phyloP scores from a whole-genome alignment of 176 grass and related monocot species.

The Triticum turgidum region DNA sequence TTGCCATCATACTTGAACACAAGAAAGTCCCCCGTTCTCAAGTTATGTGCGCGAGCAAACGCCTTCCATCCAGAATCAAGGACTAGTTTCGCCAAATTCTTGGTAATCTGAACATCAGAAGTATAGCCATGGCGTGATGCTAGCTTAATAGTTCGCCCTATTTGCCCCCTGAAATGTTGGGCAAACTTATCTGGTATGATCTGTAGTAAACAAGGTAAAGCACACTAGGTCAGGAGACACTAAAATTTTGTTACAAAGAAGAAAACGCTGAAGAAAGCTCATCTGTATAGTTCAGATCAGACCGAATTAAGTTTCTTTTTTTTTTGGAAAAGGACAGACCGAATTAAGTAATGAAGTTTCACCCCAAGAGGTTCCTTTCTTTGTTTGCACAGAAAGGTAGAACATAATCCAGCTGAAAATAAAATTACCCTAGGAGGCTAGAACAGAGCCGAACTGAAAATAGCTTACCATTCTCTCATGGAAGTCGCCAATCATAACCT shows the following conservation, averaged over 20 bases:
- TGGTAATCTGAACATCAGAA: constrained; percentile 21
- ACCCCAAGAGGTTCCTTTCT: too few species aligned
- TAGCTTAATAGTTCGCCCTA: constrained; percentile 25
- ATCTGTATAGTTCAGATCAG: too few species aligned
- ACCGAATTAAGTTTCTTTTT: too few species aligned
- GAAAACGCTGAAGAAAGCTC: too few species aligned
- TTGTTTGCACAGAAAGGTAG: too few species aligned
- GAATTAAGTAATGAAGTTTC: too few species aligned
- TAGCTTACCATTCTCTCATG: background rate
- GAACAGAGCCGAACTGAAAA: background rate
- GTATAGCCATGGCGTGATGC: constrained; percentile 10
- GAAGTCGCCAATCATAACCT: constrained; percentile 26
- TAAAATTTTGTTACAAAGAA: too few species aligned
- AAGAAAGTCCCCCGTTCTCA: constrained; percentile 38
- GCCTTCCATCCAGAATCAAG: constrained; percentile 33
- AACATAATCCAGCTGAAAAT: too few species aligned
- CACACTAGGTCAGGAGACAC: background rate
- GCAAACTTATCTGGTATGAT: constrained; percentile 47
- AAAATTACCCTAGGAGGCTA: too few species aligned
- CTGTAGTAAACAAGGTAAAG: background rate
- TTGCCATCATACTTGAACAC: constrained; percentile 40
- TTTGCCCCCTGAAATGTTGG: background rate
- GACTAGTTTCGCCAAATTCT: background rate
- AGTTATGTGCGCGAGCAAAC: constrained; percentile 35
- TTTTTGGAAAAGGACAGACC: too few species aligned